Conservation (phyloP, 108 stramenopile genomes). For the Schizochytrium sp. region DNA sequence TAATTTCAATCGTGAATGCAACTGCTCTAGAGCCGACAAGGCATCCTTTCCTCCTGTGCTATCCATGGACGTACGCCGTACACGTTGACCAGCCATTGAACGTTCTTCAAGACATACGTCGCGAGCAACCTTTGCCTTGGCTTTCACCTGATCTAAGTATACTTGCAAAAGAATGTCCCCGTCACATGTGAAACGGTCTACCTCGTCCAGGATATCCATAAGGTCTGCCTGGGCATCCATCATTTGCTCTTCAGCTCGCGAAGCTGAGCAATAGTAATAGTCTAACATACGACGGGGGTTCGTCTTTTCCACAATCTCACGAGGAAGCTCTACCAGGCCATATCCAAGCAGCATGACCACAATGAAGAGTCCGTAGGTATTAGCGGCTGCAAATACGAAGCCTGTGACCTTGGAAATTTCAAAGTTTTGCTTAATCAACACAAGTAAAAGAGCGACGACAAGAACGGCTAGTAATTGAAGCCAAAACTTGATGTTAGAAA, state of each 20-base stretch:
- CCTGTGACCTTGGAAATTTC: not conserved
- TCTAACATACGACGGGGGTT: constrained; percentile 31
- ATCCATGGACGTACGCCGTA: not conserved
- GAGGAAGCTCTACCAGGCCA: constrained; percentile 35
- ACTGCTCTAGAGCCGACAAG: not conserved
- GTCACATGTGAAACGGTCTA: constrained; percentile 11
- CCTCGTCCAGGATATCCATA: constrained; percentile 5
- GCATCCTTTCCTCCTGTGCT: not conserved
- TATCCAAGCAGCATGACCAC: constrained; percentile 36
- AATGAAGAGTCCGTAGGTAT: not conserved
- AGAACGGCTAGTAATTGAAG: not conserved
- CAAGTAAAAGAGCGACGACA: not conserved
- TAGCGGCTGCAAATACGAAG: constrained; percentile 35
- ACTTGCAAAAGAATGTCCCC: not conserved
- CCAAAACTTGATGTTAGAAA: not conserved
- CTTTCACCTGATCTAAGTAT: not conserved
- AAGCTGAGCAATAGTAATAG: constrained; percentile 5
- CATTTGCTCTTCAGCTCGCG: not conserved
- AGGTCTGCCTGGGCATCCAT: constrained; percentile 55
- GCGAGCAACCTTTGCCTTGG: constrained; percentile 44
- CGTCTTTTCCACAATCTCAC: constrained; percentile 4
- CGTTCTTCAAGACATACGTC: constrained; percentile 27
- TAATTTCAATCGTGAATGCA: constrained; percentile 5
- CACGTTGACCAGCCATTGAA: not conserved
- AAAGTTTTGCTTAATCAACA: not conserved